These are phyloP conservation scores for Neoboletus magnificus DNA, from an alignment of 768 basidiomycete species.

Conservation along the genomic window DNA sequence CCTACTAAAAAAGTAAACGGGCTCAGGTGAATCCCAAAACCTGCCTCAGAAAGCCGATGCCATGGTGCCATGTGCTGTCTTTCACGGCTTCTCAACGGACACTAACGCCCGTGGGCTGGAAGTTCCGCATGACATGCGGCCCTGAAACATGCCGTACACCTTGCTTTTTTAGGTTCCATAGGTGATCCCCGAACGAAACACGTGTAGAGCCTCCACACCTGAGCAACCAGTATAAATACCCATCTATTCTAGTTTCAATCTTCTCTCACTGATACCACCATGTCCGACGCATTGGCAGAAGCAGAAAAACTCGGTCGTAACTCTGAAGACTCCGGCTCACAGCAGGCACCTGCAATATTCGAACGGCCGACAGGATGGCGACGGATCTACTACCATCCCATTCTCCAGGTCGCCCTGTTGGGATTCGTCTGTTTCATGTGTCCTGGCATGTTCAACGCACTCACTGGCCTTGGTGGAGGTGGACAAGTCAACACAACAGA, in stretches of 20 bases:
- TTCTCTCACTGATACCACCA: slow-evolving; percentile 1
- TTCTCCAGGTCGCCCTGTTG: slow-evolving; percentile 44
- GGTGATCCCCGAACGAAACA: neutral
- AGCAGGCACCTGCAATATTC: slow-evolving; percentile 29
- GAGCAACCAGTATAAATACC: slow-evolving; percentile 2
- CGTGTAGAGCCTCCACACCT: neutral
- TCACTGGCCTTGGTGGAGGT: slow-evolving; percentile 77
- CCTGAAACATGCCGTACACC: neutral
- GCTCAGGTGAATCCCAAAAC: too few species aligned
- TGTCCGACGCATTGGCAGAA: slow-evolving; percentile 20
- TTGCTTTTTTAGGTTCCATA: neutral
- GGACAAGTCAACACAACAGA: slow-evolving; percentile 66
- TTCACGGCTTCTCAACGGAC: neutral
- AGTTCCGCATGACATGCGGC: too few species aligned
- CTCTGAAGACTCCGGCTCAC: slow-evolving; percentile 21
- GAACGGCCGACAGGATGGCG: slow-evolving; percentile 51
- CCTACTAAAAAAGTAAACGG: too few species aligned
- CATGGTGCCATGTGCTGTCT: too few species aligned
- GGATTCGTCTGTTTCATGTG: slow-evolving; percentile 64
- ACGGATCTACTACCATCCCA: slow-evolving; percentile 54
- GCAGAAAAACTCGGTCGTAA: slow-evolving; percentile 17
- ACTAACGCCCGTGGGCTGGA: neutral
- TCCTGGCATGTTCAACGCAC: slow-evolving; percentile 72
- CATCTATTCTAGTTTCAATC: neutral
- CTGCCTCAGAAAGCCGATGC: too few species aligned